These are phyloP conservation scores for Thinopyrum elongatum DNA, from an alignment of 176 grass and related monocot species.

Conservation along the genomic window DNA sequence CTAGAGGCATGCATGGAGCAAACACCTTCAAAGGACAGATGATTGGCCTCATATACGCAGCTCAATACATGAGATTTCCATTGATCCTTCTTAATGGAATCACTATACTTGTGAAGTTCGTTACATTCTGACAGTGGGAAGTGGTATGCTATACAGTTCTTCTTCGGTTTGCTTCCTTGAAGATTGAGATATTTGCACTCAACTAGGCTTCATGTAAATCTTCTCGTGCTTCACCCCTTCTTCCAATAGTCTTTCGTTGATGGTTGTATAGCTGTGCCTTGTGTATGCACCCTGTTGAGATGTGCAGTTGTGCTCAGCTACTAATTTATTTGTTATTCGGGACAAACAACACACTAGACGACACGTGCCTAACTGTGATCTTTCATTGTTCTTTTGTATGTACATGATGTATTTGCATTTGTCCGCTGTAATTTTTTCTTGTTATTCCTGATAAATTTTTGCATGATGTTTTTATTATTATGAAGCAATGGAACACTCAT, in stretches of 20 bases:
- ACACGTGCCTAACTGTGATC: neutral
- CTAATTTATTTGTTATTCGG: neutral
- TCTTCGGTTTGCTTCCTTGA: neutral
- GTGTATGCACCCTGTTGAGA: neutral
- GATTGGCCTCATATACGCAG: slow-evolving; percentile 43
- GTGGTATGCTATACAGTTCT: neutral
- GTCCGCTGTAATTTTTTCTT: neutral
- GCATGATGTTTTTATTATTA: neutral
- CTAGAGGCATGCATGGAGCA: slow-evolving; percentile 26
- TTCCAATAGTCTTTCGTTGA: neutral
- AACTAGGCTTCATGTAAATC: neutral
- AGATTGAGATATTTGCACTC: neutral
- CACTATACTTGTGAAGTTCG: slow-evolving; percentile 46
- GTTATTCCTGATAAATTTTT: neutral
- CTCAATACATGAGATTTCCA: slow-evolving; percentile 48
- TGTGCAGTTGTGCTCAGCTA: neutral
- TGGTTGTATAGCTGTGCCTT: neutral
- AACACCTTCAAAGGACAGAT: slow-evolving; percentile 56
- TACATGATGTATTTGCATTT: neutral
- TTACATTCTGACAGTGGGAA: slow-evolving; percentile 24
- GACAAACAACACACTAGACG: neutral
- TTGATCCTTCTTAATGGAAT: slow-evolving; percentile 54
- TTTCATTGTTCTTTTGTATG: neutral
- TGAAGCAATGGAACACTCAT: neutral
- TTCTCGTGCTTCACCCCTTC: neutral